A percentile compares a stretch with the other conserved stretches of the same genome.
These are phyloP conservation scores for Crassisporium funariophilum DNA, from an alignment of 768 basidiomycete genomes.

Conservation along the genomic window DNA sequence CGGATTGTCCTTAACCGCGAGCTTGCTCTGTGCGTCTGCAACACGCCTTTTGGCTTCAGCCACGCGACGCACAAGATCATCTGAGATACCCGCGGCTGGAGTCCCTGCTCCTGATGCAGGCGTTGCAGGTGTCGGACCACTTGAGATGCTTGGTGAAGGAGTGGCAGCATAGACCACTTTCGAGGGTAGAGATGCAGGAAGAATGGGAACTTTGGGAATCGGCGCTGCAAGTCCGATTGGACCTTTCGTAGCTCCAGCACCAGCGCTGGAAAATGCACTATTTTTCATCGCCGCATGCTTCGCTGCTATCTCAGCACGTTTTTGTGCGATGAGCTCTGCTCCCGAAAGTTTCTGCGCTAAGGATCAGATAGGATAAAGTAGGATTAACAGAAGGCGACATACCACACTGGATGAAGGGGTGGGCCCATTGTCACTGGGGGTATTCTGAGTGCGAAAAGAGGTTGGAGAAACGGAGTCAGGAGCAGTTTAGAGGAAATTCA, in stretches of 20 bases:
- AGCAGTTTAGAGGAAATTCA: slow-evolving; percentile 60
- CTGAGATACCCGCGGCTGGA: slow-evolving; percentile 47
- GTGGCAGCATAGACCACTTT: slow-evolving; percentile 35
- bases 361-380: neutral
- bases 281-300: slow-evolving; percentile 79
- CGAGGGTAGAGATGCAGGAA: slow-evolving; percentile 31
- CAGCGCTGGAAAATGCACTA: slow-evolving; percentile 31
- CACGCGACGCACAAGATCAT: slow-evolving; percentile 70
- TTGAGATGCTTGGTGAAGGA: slow-evolving; percentile 35
- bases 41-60: slow-evolving; percentile 88
- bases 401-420: slow-evolving; percentile 11
- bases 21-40: slow-evolving; percentile 77
- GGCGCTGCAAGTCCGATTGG: slow-evolving; percentile 41
- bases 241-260: slow-evolving; percentile 17
- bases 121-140: slow-evolving; percentile 47
- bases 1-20: slow-evolving; percentile 79
- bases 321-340: slow-evolving; percentile 77
- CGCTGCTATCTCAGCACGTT: slow-evolving; percentile 82
- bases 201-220: slow-evolving; percentile 38
- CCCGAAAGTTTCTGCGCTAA: slow-evolving; percentile 47
- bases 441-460: slow-evolving; percentile 23
- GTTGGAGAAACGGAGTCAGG: slow-evolving; percentile 51
- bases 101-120: slow-evolving; percentile 33
- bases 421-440: slow-evolving; percentile 10
- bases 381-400: slow-evolving; percentile 30